Conservation (phyloP, 2,329 filamentous ascomycete species). For the Talaromyces sp. region DNA sequence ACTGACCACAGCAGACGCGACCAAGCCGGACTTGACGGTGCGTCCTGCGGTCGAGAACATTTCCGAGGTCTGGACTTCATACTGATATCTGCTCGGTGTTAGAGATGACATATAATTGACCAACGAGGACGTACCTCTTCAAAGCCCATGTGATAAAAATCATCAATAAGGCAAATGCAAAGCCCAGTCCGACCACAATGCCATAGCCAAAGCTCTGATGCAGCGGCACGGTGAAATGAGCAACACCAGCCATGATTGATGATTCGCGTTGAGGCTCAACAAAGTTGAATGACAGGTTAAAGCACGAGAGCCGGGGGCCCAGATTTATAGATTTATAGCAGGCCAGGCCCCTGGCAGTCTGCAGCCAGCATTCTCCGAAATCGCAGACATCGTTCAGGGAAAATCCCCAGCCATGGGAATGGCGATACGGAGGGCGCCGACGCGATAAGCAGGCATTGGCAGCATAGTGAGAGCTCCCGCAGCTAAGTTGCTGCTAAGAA, state of each 20-base stretch:
- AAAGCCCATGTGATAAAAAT: conserved; percentile 67
- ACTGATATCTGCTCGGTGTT: conserved; percentile 49
- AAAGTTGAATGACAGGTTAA: background rate
- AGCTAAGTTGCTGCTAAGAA: background rate
- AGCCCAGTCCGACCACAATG: conserved; percentile 68
- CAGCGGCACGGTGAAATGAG: conserved; percentile 28
- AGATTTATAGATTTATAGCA: background rate
- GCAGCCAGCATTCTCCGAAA: conserved; percentile 7
- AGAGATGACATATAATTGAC: background rate
- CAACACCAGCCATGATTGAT: background rate
- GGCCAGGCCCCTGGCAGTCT: background rate
- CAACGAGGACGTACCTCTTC: conserved; percentile 45
- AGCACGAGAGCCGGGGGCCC: background rate
- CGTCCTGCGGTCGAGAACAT: conserved; percentile 88
- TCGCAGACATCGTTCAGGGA: conserved; percentile 3
- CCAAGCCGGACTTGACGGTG: conserved; percentile 82
- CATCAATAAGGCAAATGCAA: conserved; percentile 70
- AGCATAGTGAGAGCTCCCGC: background rate
- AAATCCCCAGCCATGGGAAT: background rate
- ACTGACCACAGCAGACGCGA: conserved; percentile 83
- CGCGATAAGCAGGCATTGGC: background rate
- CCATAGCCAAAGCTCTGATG: conserved; percentile 68
- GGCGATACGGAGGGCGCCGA: background rate
- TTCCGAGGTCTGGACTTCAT: conserved; percentile 78
- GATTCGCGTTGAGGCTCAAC: background rate